Percentiles rank a stretch among this genome's conserved stretches.
Evolutionary conservation across 164 flowering plant genomes (phyloP).

Genomic region (Tetrastigma voinierianum): DNA sequence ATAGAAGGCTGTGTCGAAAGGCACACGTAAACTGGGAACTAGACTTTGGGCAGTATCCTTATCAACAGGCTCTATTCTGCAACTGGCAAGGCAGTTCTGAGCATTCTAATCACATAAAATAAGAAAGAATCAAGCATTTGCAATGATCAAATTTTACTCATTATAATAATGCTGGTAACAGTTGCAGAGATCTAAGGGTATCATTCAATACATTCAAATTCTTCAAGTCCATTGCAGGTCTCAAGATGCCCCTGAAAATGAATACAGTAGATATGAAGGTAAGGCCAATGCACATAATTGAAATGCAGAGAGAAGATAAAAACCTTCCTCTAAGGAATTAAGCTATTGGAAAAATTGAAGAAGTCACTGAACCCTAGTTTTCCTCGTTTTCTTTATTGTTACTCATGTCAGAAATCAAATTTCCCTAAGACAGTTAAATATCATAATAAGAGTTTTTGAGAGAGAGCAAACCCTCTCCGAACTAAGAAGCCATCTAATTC

Average conservation of each 20-base stretch:
- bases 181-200: background rate
- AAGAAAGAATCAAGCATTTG: conserved; percentile 8
- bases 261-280: conserved; percentile 6
- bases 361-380: background rate
- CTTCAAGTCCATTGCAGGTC: conserved; percentile 78
- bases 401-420: background rate
- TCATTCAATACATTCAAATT: conserved; percentile 52
- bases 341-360: background rate
- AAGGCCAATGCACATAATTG: conserved; percentile 3
- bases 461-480: conserved; percentile 64
- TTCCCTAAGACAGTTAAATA: no score
- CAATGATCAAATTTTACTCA: conserved; percentile 5
- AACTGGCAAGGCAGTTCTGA: conserved; percentile 63
- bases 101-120: conserved; percentile 65
- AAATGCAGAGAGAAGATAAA: background rate
- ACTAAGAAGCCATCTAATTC: conserved; percentile 32
- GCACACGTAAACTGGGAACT: conserved; percentile 59
- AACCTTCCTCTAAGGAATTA: background rate
- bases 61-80: conserved; percentile 64
- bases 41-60: conserved; percentile 54
- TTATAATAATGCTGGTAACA: background rate
- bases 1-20: conserved; percentile 67
- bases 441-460: background rate
- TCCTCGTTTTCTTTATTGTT: background rate
- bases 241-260: conserved; percentile 73